Base-by-base conservation (phyloP, 2,329 filamentous ascomycete species). In the Nemania bipapillata region DNA sequence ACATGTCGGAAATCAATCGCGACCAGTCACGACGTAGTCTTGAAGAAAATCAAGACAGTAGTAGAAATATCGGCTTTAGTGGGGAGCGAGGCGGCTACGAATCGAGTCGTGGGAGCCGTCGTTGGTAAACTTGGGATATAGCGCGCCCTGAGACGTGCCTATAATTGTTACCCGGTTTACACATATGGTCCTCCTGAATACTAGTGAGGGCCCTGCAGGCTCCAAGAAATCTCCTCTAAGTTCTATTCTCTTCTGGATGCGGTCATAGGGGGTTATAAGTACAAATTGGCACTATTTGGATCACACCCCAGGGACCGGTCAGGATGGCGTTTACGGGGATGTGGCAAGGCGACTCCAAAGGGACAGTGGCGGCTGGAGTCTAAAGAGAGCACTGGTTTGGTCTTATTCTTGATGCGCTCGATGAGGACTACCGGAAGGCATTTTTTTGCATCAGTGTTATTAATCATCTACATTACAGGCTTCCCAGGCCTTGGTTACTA, bases 1-100 rank as follows among this genome's bases (percentile, higher is more conserved):
- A 91, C 70, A 88, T 93, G 84, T 91, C 89, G 40, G 91, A 93
- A 78, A 86, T 92, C 76, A 89, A 89, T 72, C 83, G 86, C 15
- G 76, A 78, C 20, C 84, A 85, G 64, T 85, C 85, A 52, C 82
- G 88, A 69, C 83, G 86, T 70, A 90, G 87, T 72, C 77, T 90
- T 7, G 88, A 90, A 72, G 88, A 90, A 69, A 80, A 79, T 1
- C 78, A 81, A 50, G 79, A 81, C 2, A 78, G 79, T 3, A 78
- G 80, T 30, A 77, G 78, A 24, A 80, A 80, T 65, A 79, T 81
- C 59, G 84, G 80, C 20, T 75, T 79, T 26, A 78, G 74, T 17
- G 68, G 72, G 20, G 77, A 83, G 32, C 78, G 80, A 63, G 78
- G 77, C 53, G 76, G 76, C 17, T 84, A 81, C 63, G 83, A 85